Evolutionary conservation across 441 rosid genomes (phyloP), one percentile per base, ranked within the genome.

Genomic region (Croton setiger): DNA sequence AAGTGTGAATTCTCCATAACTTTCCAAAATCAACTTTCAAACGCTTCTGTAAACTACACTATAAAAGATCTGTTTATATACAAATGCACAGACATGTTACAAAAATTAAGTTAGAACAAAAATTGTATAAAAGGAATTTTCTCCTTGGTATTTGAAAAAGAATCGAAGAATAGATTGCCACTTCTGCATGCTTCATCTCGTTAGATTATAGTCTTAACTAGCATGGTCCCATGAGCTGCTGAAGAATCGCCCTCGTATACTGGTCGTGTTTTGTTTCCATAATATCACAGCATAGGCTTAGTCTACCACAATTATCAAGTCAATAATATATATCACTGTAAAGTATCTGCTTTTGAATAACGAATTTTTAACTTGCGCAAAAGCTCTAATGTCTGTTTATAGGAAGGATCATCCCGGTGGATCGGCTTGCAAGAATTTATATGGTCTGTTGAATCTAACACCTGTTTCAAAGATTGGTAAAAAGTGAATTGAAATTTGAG

Each of bases 401-500:
- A 89, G 1, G 98, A 95, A 66, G 94, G 96, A 80, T 95, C 99
- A 0, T 71, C 61, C 21, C 82, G 95, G 81, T 85, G 86, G 43
- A 92, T 75, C 20, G 99, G 99, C 79, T 92, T 92, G 83, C 99
- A 95, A 61, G 98, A 95, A 76, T 95, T 95, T 75, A 95, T 90
- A 74, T 95, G 97, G 80, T 95, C 98, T 66, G 98, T 90, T 20
- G 97, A 89, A 41, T 92, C 92, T 65, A 95, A 79, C 14, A 95
- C 97, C 99, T 95, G 95, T 72, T 76, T 52, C 58, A 11, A 14
- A 58, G 11, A 39, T 63, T 54, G 35, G 15, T 27, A 45, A 43
- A 0, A 14, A 51, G 23, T 64, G 51, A 57, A 15, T 6, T 31
- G 17, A 21, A 2, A 37, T 63, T 70, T 11, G 23, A 31, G 44